These are phyloP conservation scores for Fomitiporia mediterranea DNA, from an alignment of 1,284 basidiomycete species.

Conservation along the genomic window DNA sequence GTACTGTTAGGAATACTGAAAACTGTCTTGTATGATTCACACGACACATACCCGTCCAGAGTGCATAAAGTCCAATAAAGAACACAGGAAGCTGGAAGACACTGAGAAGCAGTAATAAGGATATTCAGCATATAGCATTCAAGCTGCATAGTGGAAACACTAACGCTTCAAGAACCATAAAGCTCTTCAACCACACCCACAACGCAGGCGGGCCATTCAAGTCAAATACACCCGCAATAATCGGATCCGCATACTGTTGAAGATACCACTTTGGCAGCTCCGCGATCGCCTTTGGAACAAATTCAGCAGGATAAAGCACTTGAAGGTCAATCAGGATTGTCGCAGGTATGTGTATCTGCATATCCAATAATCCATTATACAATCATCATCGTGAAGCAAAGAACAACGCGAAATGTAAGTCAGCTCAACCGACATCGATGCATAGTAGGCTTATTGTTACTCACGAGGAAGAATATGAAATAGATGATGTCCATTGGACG, in stretches of 20 bases:
- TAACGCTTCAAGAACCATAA: conserved; percentile 51
- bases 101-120: conserved; percentile 34
- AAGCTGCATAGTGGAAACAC: conserved; percentile 12
- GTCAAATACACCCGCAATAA: conserved; percentile 52
- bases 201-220: conserved; percentile 35
- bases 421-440: not conserved
- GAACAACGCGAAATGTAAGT: not conserved
- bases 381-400: not conserved
- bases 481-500: conserved; percentile 63
- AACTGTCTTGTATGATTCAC: no score
- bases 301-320: conserved; percentile 50
- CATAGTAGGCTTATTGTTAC: conserved; percentile 24
- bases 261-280: conserved; percentile 45
- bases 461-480: conserved; percentile 56
- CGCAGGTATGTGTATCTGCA: conserved; percentile 59
- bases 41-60: conserved; percentile 67
- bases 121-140: conserved; percentile 25
- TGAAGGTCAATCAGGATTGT: conserved; percentile 68
- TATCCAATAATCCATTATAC: not conserved
- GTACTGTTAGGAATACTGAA: no score
- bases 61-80: conserved; percentile 56
- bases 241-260: conserved; percentile 53
- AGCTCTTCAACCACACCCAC: conserved; percentile 64
- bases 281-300: conserved; percentile 44
- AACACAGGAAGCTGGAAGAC: conserved; percentile 78